Evolutionary conservation across 768 basidiomycete species (phyloP).

Genomic region (Boletus insuetus): DNA sequence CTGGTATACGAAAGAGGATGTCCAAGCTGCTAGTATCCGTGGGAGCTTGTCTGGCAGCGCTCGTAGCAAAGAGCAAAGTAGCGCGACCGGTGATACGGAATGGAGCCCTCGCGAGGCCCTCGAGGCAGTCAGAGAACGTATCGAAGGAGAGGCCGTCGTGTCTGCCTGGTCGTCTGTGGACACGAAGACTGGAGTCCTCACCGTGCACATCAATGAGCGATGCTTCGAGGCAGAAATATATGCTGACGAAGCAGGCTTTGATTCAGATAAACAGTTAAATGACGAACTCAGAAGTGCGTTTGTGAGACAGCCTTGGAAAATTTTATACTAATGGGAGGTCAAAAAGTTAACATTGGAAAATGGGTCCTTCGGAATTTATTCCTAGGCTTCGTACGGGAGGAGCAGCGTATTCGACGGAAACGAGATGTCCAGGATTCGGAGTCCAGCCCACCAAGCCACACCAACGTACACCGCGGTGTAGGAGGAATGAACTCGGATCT

Average conservation of each 20-base stretch:
- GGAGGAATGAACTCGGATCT: slow-evolving; percentile 27
- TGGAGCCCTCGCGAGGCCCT: slow-evolving; percentile 78
- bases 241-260: slow-evolving; percentile 84
- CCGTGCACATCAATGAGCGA: slow-evolving; percentile 81
- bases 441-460: slow-evolving; percentile 15
- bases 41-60: slow-evolving; percentile 44
- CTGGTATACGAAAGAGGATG: slow-evolving; percentile 60
- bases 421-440: slow-evolving; percentile 27
- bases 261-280: slow-evolving; percentile 53
- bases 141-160: slow-evolving; percentile 93
- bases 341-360: slow-evolving; percentile 84
- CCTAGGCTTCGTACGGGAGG: slow-evolving; percentile 69
- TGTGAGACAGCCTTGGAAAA: background rate
- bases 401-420: slow-evolving; percentile 45
- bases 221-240: slow-evolving; percentile 96
- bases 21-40: slow-evolving; percentile 51
- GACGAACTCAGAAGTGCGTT: slow-evolving; percentile 81
- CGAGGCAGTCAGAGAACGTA: slow-evolving; percentile 82
- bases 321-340: slow-evolving; percentile 5
- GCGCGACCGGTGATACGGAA: slow-evolving; percentile 40
- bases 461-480: slow-evolving; percentile 21
- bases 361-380: slow-evolving; percentile 90
- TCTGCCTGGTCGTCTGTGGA: slow-evolving; percentile 85
- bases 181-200: slow-evolving; percentile 85
- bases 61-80: slow-evolving; percentile 33